phyloP scores from a whole-genome alignment of 2,329 filamentous ascomycete species.

The Thielaviopsis euricoi region DNA sequence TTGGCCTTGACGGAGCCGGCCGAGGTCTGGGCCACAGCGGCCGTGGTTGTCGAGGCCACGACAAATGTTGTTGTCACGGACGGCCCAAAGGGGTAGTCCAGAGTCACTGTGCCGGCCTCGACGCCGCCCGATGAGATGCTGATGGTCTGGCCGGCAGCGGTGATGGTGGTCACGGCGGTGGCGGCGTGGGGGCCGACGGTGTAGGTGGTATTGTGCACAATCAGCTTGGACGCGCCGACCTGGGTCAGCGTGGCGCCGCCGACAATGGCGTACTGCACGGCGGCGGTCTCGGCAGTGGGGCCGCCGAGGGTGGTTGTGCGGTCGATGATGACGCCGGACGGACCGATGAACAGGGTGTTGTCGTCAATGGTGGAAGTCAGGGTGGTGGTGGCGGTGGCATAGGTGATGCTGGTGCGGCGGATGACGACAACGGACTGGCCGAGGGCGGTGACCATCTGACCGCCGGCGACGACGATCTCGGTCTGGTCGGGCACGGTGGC shows the following conservation, averaged over 20 bases:
- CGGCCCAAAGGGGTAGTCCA: constrained; percentile 29
- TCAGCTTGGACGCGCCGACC: constrained; percentile 29
- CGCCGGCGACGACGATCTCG: constrained; percentile 30
- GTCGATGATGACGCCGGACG: constrained; percentile 25
- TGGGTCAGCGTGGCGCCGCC: constrained; percentile 37
- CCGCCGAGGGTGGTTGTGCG: constrained; percentile 27
- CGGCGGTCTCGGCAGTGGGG: constrained; percentile 18
- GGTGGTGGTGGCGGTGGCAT: constrained; percentile 21
- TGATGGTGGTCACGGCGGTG: constrained; percentile 25
- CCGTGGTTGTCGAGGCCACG: neutral
- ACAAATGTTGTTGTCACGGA: constrained; percentile 16
- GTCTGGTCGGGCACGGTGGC: constrained; percentile 20
- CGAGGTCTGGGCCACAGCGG: constrained; percentile 5
- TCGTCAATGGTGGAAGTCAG: constrained; percentile 28
- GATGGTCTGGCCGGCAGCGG: constrained; percentile 29
- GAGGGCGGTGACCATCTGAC: constrained; percentile 28
- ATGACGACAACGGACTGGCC: constrained; percentile 26
- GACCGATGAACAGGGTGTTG: constrained; percentile 34
- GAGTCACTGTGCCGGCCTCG: constrained; percentile 27
- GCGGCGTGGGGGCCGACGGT: constrained; percentile 29
- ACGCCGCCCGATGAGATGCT: constrained; percentile 35
- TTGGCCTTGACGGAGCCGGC: too few relatives aligned
- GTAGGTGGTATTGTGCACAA: constrained; percentile 34
- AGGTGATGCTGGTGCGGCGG: constrained; percentile 28
- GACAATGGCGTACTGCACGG: constrained; percentile 29